A percentile compares a stretch with the other conserved stretches of the same genome.
Conservation (phyloP, 352 stramenopile genomes). For the Globisporangium splendens region DNA sequence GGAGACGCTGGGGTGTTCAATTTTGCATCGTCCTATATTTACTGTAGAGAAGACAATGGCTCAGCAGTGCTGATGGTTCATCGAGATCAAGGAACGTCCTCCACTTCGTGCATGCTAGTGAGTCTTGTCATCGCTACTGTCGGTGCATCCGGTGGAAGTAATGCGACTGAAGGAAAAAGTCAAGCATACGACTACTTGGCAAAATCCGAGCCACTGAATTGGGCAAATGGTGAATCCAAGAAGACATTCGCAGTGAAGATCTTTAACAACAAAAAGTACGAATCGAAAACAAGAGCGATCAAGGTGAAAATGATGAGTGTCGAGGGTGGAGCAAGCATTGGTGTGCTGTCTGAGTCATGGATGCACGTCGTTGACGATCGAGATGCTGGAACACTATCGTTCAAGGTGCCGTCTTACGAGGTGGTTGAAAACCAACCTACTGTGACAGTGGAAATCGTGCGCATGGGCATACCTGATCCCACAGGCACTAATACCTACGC, state of each 20-base stretch:
- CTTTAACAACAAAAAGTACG: conserved; percentile 72
- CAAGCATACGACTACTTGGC: conserved; percentile 63
- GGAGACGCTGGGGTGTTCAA: conserved; percentile 61
- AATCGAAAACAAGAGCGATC: conserved; percentile 38
- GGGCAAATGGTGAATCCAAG: conserved; percentile 44
- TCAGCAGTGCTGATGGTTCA: conserved; percentile 53
- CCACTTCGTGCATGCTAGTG: conserved; percentile 58
- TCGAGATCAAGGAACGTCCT: conserved; percentile 43
- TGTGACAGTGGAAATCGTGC: conserved; percentile 43
- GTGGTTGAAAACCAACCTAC: conserved; percentile 49
- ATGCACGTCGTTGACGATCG: conserved; percentile 77
- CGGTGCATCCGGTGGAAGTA: conserved; percentile 32
- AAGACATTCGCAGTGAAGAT: conserved; percentile 62
- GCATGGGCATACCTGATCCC: conserved; percentile 40
- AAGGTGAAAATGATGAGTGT: conserved; percentile 50
- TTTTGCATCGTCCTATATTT: conserved; percentile 47
- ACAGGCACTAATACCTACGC: conserved; percentile 60
- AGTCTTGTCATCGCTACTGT: conserved; percentile 48
- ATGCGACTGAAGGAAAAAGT: conserved; percentile 58
- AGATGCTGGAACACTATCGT: conserved; percentile 67
- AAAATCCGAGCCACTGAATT: conserved; percentile 43
- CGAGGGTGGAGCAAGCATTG: conserved; percentile 52
- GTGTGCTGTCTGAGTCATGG: conserved; percentile 38
- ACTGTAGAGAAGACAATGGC: conserved; percentile 64
- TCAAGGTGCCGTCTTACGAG: conserved; percentile 47